Base-by-base conservation (phyloP, 768 basidiomycete species). In the Cantharellus cinnabarinus region DNA sequence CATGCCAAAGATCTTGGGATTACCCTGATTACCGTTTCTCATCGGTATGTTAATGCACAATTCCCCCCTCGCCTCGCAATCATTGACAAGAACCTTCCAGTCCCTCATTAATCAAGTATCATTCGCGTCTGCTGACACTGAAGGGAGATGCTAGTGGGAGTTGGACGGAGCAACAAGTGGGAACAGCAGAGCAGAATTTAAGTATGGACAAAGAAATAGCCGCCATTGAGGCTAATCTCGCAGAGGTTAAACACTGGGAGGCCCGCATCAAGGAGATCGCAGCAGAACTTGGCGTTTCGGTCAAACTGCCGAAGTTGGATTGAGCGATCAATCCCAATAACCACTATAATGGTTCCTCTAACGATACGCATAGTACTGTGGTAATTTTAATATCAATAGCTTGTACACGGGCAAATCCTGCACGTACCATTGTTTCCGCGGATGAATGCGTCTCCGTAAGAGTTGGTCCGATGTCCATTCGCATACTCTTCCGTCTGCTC, bases 401-500 rank as follows among this genome's bases (percentile, higher is more conserved):
- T 58, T 68, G 62, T 34, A 40, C 10, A 41, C 5, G 2, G 37
- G 40, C 3, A 10, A 15, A 3, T 66, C 74, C 20, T 29, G 20
- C 20, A 29, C 20, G 52, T 63, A 87, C 90, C 89, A 70, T 93
- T 94, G 70, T 93, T 93, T 41, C 90, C 90, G 52, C 89, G 75
- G 62, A 99, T 87, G 71, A 98, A 99, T 35, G 91, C 85, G 70
- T 99, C 93, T 2, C 94, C 91, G 65, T 94, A 97, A 61, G 76
- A 77, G 67, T 93, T 94, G 41, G 87, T 93, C 54, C 86, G 77
- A n/a, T 71, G 65, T 2, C 91, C 91, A 62, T 86, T 83, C 5
- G 93, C 88, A 69, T 91, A 81, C 71, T 99, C 95, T 71, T 95
- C 90, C 2, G 93, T 95, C 69, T 95, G 88, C 71, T 99, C 95